Percentiles rank a stretch among this genome's conserved stretches.
phyloP scores from a whole-genome alignment of 192 early-diverging fungal genomes.

The Backusella morwellensis region DNA sequence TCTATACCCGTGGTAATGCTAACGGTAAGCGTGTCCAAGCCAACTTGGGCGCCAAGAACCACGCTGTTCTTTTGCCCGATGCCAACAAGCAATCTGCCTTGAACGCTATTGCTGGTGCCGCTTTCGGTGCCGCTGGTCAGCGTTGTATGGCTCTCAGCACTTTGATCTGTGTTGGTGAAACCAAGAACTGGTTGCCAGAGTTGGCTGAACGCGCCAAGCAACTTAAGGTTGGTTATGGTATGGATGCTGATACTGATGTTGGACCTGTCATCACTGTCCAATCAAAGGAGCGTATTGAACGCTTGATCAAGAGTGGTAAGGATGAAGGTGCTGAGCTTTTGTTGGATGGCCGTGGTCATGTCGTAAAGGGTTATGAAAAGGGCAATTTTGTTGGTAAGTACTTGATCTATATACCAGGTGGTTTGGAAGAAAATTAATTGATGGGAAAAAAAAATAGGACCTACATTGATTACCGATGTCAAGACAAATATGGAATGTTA shows the following conservation, averaged over 20 bases:
- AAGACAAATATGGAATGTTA: slow-evolving; percentile 84
- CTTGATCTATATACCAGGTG: neutral
- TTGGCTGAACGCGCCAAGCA: slow-evolving; percentile 82
- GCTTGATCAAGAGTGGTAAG: slow-evolving; percentile 76
- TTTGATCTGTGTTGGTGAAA: slow-evolving; percentile 84
- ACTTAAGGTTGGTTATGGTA: slow-evolving; percentile 82
- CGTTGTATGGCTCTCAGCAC: slow-evolving; percentile 98
- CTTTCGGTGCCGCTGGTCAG: slow-evolving; percentile 97
- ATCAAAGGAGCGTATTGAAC: slow-evolving; percentile 71
- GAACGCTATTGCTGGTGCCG: slow-evolving; percentile 88
- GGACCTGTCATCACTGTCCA: slow-evolving; percentile 87
- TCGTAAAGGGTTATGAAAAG: slow-evolving; percentile 70
- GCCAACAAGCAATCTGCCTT: slow-evolving; percentile 95
- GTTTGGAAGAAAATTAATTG: neutral
- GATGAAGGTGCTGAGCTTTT: slow-evolving; percentile 85
- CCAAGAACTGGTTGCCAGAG: slow-evolving; percentile 84
- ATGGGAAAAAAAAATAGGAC: slow-evolving; percentile 41
- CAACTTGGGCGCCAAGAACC: slow-evolving; percentile 97
- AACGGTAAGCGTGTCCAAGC: slow-evolving; percentile 97
- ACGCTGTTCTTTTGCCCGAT: slow-evolving; percentile 92
- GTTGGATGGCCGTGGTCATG: slow-evolving; percentile 85
- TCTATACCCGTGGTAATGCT: slow-evolving; percentile 79
- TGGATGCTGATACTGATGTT: slow-evolving; percentile 83
- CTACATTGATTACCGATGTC: slow-evolving; percentile 84
- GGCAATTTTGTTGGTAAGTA: slow-evolving; percentile 87